These are phyloP conservation scores for Globisporangium cystogenes DNA, from an alignment of 352 stramenopile species.

Conservation along the genomic window DNA sequence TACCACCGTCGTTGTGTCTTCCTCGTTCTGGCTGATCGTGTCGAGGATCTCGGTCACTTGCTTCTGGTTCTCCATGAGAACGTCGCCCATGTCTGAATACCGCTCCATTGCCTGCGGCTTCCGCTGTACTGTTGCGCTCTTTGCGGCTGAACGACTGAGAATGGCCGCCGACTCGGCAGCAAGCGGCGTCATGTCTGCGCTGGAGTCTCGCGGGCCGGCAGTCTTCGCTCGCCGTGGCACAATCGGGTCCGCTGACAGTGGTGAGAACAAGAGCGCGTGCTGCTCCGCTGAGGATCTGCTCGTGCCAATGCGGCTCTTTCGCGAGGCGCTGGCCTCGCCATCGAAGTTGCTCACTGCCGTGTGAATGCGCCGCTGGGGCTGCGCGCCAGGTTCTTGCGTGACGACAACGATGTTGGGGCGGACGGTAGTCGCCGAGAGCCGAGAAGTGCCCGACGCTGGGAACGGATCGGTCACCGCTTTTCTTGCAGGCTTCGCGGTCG, in stretches of 20 bases:
- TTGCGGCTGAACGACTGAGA: conserved; percentile 11
- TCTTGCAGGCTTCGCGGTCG: conserved; percentile 2
- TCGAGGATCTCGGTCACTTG: conserved; percentile 48
- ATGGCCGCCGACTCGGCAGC: not conserved
- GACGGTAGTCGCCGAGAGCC: too few species aligned
- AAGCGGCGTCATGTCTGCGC: not conserved
- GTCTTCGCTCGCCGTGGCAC: conserved; percentile 18
- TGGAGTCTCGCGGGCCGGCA: conserved; percentile 7
- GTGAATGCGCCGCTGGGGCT: not conserved
- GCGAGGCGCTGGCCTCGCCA: not conserved
- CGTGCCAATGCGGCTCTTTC: not conserved
- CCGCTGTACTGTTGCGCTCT: conserved; percentile 12
- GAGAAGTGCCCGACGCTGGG: not conserved
- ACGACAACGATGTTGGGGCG: too few species aligned
- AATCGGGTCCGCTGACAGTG: not conserved
- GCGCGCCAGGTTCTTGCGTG: not conserved
- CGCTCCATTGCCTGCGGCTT: conserved; percentile 13
- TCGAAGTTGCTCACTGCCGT: not conserved
- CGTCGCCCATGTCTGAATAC: conserved; percentile 44
- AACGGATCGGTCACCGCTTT: not conserved
- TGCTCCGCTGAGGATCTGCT: not conserved
- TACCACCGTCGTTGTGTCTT: conserved; percentile 43
- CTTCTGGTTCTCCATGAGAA: conserved; percentile 42
- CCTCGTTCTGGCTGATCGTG: conserved; percentile 25
- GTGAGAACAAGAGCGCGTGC: conserved; percentile 8